These are phyloP conservation scores for Coniochaeta hoffmannii DNA, from an alignment of 2,329 filamentous ascomycete genomes.

Conservation along the genomic window DNA sequence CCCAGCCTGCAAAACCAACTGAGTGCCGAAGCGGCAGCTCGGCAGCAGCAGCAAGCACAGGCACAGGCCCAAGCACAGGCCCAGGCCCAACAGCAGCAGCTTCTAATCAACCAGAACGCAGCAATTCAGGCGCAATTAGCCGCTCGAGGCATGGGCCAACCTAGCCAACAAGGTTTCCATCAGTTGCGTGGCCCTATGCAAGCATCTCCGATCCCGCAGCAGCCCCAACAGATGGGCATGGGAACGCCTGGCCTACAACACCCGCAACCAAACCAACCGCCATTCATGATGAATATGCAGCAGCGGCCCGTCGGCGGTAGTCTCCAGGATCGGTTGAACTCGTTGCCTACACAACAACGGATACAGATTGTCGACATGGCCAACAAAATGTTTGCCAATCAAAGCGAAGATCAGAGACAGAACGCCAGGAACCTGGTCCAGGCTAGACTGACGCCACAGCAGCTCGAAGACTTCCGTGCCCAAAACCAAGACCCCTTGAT, in stretches of 20 bases:
- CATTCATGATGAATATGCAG: constrained; percentile 26
- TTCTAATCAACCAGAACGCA: constrained; percentile 42
- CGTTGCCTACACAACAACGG: not conserved
- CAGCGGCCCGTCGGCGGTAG: constrained; percentile 19
- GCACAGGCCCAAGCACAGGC: constrained; percentile 12
- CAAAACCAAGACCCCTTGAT: constrained; percentile 42
- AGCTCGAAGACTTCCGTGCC: constrained; percentile 33
- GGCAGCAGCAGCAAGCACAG: constrained; percentile 14
- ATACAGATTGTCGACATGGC: constrained; percentile 35
- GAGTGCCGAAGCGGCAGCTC: constrained; percentile 24
- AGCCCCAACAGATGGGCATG: constrained; percentile 28
- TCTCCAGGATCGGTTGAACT: constrained; percentile 25
- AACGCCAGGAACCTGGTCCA: constrained; percentile 32
- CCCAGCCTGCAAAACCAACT: constrained; percentile 41
- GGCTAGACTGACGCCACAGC: constrained; percentile 27
- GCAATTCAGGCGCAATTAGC: constrained; percentile 36
- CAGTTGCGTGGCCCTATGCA: constrained; percentile 54
- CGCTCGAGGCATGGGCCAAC: constrained; percentile 40
- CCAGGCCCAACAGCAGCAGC: constrained; percentile 28
- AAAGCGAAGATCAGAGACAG: constrained; percentile 37
- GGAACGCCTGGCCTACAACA: constrained; percentile 30
- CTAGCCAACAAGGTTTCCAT: constrained; percentile 46
- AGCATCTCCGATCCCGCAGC: constrained; percentile 42
- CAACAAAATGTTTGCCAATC: constrained; percentile 27
- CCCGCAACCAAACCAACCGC: constrained; percentile 34